These are phyloP conservation scores for Cucurbita moschata DNA, from an alignment of 306 rosid species.

Conservation along the genomic window DNA sequence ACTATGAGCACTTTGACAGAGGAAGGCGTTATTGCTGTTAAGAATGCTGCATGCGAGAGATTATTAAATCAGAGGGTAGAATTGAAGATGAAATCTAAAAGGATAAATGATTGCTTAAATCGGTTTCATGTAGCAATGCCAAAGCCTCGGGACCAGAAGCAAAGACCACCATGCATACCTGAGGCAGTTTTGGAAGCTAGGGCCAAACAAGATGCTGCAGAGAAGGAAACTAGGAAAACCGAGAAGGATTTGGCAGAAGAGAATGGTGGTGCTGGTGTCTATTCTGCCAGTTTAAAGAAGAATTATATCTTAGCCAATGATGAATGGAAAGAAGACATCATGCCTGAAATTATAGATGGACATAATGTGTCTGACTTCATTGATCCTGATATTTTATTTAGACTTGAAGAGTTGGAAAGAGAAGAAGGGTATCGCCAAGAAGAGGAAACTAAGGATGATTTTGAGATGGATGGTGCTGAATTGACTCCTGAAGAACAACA, in stretches of 20 bases:
- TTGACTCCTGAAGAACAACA: slow-evolving; percentile 52
- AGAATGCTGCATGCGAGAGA: slow-evolving; percentile 79
- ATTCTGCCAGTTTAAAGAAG: slow-evolving; percentile 70
- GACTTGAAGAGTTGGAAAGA: slow-evolving; percentile 77
- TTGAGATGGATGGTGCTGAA: slow-evolving; percentile 52
- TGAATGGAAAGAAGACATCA: slow-evolving; percentile 74
- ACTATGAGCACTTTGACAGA: slow-evolving; percentile 83
- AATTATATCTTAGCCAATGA: slow-evolving; percentile 54
- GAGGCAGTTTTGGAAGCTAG: slow-evolving; percentile 54
- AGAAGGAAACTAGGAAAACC: slow-evolving; percentile 45
- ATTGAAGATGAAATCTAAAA: slow-evolving; percentile 73
- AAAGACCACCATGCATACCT: slow-evolving; percentile 67
- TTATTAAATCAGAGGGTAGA: slow-evolving; percentile 68
- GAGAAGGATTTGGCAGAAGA: slow-evolving; percentile 72
- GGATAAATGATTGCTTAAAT: slow-evolving; percentile 56
- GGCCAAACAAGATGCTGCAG: slow-evolving; percentile 39
- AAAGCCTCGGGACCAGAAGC: slow-evolving; percentile 65
- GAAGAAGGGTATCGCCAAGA: slow-evolving; percentile 52
- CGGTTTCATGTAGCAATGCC: slow-evolving; percentile 78
- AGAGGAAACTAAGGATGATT: slow-evolving; percentile 39
- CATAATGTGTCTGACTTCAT: slow-evolving; percentile 76
- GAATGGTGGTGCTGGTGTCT: slow-evolving; percentile 91
- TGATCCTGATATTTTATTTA: slow-evolving; percentile 56
- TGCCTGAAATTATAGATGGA: slow-evolving; percentile 86
- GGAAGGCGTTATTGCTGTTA: slow-evolving; percentile 71